Evolutionary conservation across 169 alveolate species (phyloP).

Genomic region (Toxoplasma gondii): DNA sequence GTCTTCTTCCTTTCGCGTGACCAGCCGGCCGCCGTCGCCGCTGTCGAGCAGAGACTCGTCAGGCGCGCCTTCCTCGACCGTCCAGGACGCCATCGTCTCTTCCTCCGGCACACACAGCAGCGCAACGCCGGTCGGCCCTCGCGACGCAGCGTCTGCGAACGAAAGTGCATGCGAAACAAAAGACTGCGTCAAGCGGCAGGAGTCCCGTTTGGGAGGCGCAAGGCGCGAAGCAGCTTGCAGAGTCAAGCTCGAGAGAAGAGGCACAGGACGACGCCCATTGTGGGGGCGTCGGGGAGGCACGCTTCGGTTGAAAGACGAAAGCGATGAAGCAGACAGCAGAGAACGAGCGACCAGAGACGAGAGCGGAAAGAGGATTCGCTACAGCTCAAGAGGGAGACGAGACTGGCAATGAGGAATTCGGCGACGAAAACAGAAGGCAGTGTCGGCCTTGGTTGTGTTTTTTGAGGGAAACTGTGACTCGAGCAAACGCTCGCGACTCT

Average conservation of each 20-base stretch:
- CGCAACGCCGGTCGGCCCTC: conserved; percentile 8
- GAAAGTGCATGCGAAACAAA: neutral
- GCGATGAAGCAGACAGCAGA: too few relatives aligned
- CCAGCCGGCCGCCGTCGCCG: conserved; percentile 1
- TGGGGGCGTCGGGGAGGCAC: too few relatives aligned
- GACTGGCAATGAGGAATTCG: too few relatives aligned
- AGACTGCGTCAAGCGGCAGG: neutral
- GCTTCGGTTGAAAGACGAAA: too few relatives aligned
- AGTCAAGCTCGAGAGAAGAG: neutral
- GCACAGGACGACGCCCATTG: too few relatives aligned
- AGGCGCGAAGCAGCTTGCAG: neutral
- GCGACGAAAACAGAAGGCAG: too few relatives aligned
- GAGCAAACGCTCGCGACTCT: too few relatives aligned
- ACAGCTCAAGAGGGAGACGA: too few relatives aligned
- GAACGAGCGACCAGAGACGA: too few relatives aligned
- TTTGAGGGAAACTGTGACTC: too few relatives aligned
- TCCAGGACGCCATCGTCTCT: conserved; percentile 10
- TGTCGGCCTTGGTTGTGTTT: too few relatives aligned
- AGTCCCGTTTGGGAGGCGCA: neutral
- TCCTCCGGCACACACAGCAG: neutral
- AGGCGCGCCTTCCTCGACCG: neutral
- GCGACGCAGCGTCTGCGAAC: neutral
- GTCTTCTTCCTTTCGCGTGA: neutral
- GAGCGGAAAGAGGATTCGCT: too few relatives aligned
- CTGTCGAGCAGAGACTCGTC: neutral